Evolutionary conservation across 108 stramenopile genomes (phyloP).

Genomic region (Skeletonema grethae): DNA sequence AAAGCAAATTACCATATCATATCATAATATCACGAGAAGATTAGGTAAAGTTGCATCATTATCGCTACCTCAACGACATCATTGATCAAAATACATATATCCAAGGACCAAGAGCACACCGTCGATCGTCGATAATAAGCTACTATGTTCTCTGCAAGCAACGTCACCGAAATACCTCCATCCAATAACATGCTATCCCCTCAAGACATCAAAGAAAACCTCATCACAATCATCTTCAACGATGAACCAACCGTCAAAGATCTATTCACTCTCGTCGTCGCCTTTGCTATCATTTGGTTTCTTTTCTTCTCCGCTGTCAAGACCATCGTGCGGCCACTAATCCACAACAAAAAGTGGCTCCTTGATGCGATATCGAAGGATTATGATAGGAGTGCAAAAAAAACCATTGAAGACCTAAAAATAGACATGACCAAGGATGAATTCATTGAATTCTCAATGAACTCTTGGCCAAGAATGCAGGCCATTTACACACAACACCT

Average conservation of each 20-base stretch:
- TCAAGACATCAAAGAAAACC: background rate
- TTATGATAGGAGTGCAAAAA: conserved; percentile 19
- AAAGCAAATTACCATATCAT: no score
- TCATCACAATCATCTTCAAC: conserved; percentile 1
- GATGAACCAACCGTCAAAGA: background rate
- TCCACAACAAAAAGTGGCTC: conserved; percentile 37
- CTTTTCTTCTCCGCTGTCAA: conserved; percentile 13
- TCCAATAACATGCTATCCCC: background rate
- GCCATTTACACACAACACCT: conserved; percentile 27
- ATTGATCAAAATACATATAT: no score
- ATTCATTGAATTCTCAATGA: conserved; percentile 13
- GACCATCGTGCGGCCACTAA: conserved; percentile 10
- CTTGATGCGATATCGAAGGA: conserved; percentile 32
- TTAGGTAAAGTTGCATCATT: no score
- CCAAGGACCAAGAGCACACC: no score
- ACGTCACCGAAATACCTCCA: no score
- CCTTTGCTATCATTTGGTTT: conserved; percentile 33
- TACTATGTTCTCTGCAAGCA: no score
- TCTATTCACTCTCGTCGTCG: conserved; percentile 14
- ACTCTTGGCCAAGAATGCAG: conserved; percentile 24
- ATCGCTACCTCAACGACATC: no score
- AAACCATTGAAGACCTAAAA: conserved; percentile 10
- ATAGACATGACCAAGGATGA: conserved; percentile 38
- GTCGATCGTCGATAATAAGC: no score
- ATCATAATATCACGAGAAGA: no score